Base-by-base conservation (phyloP, 371 early-diverging fungal genomes). In the Mucor ambiguus region DNA sequence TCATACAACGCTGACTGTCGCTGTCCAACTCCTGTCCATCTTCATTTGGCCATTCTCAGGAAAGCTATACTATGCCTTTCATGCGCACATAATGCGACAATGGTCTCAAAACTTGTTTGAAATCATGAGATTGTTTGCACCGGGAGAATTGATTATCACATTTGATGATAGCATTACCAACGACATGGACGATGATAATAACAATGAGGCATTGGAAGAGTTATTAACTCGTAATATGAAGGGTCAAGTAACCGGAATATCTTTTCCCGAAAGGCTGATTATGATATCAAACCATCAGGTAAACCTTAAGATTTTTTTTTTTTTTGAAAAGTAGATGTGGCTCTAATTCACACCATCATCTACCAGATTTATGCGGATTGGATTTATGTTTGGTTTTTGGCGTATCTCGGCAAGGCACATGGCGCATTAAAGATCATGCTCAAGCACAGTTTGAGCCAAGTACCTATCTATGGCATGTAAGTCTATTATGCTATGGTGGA, bases 401-500 rank as follows among this genome's bases (percentile, higher is more conserved):
- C 92, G 4, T 89, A 92, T 72, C 75, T 86, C 54, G 81, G 85
- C 20, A 81, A 81, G 30, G 89, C 86, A 22, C 91, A 93, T 66
- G 94, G 93, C 12, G 79, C 80, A 56, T 64, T 96, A 56, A 95
- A 93, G 75, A 94, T 96, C 55, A 89, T 95, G 58, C 81, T 95
- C 22, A 95, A 95, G 68, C 84, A 89, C 54, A 84, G 85, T 61
- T 82, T 95, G 55, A 88, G 88, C 62, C 76, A 85, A 69, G 68
- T 95, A 16, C 97, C 97, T 3, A 81, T 96, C 43, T 87, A 93
- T 72, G 97, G 97, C 69, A 87, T 87, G 90, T 87, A 82, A 77
- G 80, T 18, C 16, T 72, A 37, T 66, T 55, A 43, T 49, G 43
- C 46, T 32, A 9, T 69, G 46, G 9, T 32, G 37, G 11, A 12